Evolutionary conservation across 106 monocot species (phyloP), one percentile per base, ranked within the genome.

Genomic region (Gastrodia elata): DNA sequence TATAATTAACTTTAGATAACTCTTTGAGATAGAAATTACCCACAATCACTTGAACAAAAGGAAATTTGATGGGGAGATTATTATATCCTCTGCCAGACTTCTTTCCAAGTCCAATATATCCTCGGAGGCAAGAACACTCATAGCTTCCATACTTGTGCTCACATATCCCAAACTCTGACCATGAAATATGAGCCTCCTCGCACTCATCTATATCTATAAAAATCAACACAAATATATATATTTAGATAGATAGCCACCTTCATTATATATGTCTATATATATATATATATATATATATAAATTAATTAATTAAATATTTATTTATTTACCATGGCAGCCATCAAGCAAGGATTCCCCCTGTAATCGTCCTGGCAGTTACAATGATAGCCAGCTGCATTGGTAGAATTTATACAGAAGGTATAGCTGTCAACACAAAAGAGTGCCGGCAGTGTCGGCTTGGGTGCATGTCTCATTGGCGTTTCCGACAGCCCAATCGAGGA

Each of bases 161-260:
- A 65, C 91, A 88, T 11, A 77, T 79, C n/a, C n/a, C n/a, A n/a
- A n/a, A n/a, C 0, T 71, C 22, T 0, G 74, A 38, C 55, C 83
- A 87, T 5, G 83, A 73, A 43, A n/a, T n/a, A n/a, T 20, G 24
- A 5, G 82, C 56, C 67, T 80, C 74, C 68, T 43, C 71, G 46
- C 91, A 91, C 72, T 91, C 91, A 61, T 91, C 36, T 8, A 88
- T 71, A 70, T 91, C 91, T 91, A 65, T 44, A 72, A 59, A 35
- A 14, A 30, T 13, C n/a, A 0, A 1, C n/a, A 22, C 55, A 55
- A n/a, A n/a, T 22, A 55, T 6, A 6, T 55, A 6, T n/a, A 55
- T 55, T 22, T 55, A n/a, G n/a, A 18, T n/a, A 4, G 55, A n/a
- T 20, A 15, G 67, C n/a, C n/a, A n/a, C n/a, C n/a, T n/a, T n/a